A percentile compares a stretch with the other conserved stretches of the same genome.
Conservation (phyloP, 1,139 yeast genomes). For the Protomyces inouyei region DNA sequence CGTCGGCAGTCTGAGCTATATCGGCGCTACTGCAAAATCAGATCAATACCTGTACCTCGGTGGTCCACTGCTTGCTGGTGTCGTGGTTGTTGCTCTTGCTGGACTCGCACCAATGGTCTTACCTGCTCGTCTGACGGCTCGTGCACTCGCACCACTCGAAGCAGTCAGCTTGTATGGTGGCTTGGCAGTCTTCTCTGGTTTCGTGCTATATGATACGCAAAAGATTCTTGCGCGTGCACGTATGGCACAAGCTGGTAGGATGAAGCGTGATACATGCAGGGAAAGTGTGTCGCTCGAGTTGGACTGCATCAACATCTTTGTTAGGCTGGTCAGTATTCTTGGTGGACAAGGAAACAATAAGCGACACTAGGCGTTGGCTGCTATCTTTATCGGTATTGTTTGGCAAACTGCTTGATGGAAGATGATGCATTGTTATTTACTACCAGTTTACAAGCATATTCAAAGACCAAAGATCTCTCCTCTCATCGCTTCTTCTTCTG, state of each 20-base stretch:
- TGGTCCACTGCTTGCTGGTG: conserved; percentile 25
- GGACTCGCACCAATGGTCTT: conserved; percentile 28
- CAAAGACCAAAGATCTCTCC: no score
- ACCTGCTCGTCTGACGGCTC: conserved; percentile 14
- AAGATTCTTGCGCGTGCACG: conserved; percentile 14
- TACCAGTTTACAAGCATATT: no score
- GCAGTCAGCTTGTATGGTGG: conserved; percentile 24
- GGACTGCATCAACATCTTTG: conserved; percentile 27
- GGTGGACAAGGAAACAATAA: conserved; percentile 11
- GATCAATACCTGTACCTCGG: conserved; percentile 26
- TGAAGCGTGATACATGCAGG: conserved; percentile 18
- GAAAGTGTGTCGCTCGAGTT: conserved; percentile 22
- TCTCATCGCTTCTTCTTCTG: background rate
- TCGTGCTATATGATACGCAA: conserved; percentile 23
- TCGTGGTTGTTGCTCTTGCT: conserved; percentile 22
- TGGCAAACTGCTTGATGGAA: no score
- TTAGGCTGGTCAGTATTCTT: conserved; percentile 21
- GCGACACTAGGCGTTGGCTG: background rate
- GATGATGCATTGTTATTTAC: no score
- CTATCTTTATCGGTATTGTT: no score
- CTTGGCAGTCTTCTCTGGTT: conserved; percentile 23
- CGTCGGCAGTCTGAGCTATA: conserved; percentile 22
- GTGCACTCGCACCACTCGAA: conserved; percentile 23
- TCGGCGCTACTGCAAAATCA: conserved; percentile 25
- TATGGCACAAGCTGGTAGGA: conserved; percentile 23